Evolutionary conservation across 768 basidiomycete species (phyloP).

Genomic region (Candolleomyces aberdarensis): DNA sequence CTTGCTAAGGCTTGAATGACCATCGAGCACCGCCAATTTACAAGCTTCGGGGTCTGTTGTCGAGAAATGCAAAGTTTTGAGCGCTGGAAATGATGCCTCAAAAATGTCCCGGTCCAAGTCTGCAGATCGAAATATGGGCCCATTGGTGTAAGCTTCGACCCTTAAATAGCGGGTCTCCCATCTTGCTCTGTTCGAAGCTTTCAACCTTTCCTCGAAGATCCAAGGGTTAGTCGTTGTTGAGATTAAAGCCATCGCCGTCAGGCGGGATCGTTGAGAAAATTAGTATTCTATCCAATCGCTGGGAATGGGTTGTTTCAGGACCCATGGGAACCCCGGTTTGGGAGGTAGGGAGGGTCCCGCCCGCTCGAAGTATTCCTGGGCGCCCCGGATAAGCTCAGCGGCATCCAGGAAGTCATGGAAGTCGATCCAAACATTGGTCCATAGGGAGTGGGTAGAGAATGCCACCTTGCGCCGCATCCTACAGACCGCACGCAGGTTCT

Average conservation of each 20-base stretch:
- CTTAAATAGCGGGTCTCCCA: neutral
- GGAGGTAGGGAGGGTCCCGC: neutral
- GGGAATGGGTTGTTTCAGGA: neutral
- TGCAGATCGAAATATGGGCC: too few relatives aligned
- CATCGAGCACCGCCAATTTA: too few relatives aligned
- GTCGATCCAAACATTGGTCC: neutral
- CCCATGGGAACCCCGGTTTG: neutral
- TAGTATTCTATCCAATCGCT: neutral
- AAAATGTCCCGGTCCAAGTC: too few relatives aligned
- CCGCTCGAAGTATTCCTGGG: neutral
- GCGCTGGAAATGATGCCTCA: too few relatives aligned
- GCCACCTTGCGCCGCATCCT: neutral
- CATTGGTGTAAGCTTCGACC: neutral
- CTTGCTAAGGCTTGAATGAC: too few relatives aligned
- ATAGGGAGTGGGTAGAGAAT: neutral
- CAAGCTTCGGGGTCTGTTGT: too few relatives aligned
- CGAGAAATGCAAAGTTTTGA: too few relatives aligned
- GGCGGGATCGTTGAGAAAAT: neutral
- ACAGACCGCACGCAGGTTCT: neutral
- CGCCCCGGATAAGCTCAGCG: too few relatives aligned
- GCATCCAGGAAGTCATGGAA: neutral
- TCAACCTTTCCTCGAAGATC: neutral
- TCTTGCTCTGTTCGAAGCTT: neutral
- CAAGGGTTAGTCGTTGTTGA: neutral
- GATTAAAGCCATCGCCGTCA: neutral